Evolutionary conservation across 2,329 filamentous ascomycete genomes (phyloP).

Genomic region (Colletotrichum aenigma): DNA sequence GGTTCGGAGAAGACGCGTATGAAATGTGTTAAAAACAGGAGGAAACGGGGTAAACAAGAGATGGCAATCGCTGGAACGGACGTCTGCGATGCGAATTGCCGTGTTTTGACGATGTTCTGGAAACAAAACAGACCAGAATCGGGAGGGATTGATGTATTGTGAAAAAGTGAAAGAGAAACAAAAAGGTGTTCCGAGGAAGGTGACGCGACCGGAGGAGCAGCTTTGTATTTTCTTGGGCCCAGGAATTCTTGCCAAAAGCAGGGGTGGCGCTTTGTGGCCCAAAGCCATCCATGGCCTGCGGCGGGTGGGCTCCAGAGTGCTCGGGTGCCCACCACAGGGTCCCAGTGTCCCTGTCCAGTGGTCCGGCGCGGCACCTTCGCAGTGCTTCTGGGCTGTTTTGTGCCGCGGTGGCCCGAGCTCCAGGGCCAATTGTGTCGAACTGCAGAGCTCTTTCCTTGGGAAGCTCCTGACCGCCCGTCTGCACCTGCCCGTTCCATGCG

Average conservation of each 20-base stretch:
- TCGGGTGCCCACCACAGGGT: background rate
- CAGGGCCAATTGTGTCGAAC: background rate
- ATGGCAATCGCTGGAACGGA: background rate
- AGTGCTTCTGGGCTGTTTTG: conserved; percentile 1
- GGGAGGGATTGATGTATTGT: background rate
- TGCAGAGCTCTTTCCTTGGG: background rate
- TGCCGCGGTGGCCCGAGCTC: conserved; percentile 12
- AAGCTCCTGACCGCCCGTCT: conserved; percentile 8
- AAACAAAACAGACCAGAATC: background rate
- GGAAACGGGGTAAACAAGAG: background rate
- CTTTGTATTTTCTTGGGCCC: conserved; percentile 20
- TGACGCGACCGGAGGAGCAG: conserved; percentile 19
- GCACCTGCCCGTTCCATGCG: background rate
- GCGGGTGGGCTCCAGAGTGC: background rate
- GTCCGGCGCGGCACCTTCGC: background rate
- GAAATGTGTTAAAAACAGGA: background rate
- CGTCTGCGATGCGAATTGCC: background rate
- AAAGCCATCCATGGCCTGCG: background rate
- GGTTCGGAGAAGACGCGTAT: conserved; percentile 7
- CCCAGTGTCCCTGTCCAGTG: background rate
- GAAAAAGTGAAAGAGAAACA: background rate
- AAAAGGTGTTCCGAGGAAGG: conserved; percentile 9
- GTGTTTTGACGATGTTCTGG: background rate
- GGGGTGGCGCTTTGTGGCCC: conserved; percentile 18
- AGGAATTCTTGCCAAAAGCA: conserved; percentile 15